Evolutionary conservation across 768 basidiomycete species (phyloP).

Genomic region (Inosperma sp.): DNA sequence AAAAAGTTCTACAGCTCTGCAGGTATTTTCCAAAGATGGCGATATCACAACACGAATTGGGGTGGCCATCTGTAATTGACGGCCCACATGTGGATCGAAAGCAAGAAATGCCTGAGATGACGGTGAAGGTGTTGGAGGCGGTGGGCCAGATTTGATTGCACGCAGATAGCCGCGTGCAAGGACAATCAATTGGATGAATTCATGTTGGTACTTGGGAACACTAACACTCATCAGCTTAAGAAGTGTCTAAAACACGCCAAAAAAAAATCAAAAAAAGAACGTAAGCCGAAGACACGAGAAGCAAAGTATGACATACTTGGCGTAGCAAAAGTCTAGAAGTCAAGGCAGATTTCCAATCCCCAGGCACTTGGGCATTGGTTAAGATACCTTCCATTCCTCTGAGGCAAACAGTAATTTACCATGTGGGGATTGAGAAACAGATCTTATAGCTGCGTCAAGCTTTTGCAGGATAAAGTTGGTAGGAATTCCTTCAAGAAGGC

Average conservation of each 20-base stretch:
- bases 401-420: constrained; percentile 26
- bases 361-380: constrained; percentile 32
- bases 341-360: constrained; percentile 49
- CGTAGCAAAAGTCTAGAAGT: constrained; percentile 51
- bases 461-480: constrained; percentile 47
- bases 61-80: constrained; percentile 62
- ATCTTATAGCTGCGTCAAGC: constrained; percentile 57
- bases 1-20: constrained; percentile 44
- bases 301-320: constrained; percentile 37
- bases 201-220: constrained; percentile 32
- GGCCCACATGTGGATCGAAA: constrained; percentile 65
- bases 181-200: constrained; percentile 35
- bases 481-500: constrained; percentile 61
- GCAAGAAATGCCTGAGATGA: constrained; percentile 48
- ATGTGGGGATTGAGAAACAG: constrained; percentile 48
- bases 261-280: too few relatives aligned
- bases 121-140: constrained; percentile 27
- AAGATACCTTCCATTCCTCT: constrained; percentile 2
- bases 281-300: too few relatives aligned
- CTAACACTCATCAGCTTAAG: constrained; percentile 47
- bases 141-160: constrained; percentile 35
- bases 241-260: too few relatives aligned
- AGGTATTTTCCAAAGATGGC: constrained; percentile 46
- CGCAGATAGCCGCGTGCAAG: constrained; percentile 39
- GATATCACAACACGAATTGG: constrained; percentile 60